Evolutionary conservation across 768 basidiomycete species (phyloP).

Genomic region (Lepiota venenata): DNA sequence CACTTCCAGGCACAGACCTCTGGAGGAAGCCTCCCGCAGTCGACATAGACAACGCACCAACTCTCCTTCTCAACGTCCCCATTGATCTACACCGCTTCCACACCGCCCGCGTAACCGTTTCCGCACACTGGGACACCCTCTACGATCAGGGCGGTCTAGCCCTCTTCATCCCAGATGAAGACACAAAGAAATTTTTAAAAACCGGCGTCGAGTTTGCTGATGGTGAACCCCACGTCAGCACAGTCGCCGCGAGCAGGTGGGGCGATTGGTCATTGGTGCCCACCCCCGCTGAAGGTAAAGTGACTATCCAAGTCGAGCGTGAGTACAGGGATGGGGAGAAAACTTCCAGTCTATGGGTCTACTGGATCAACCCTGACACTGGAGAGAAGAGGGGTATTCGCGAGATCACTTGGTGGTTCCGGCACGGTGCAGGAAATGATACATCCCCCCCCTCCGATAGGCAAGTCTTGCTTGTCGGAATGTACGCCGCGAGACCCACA

Average conservation of each 20-base stretch:
- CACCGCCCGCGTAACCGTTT: constrained; percentile 27
- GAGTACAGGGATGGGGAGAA: constrained; percentile 26
- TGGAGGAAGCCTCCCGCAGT: constrained; percentile 29
- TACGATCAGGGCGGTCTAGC: constrained; percentile 30
- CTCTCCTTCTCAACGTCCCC: constrained; percentile 23
- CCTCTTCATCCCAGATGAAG: constrained; percentile 30
- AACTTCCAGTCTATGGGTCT: constrained; percentile 24
- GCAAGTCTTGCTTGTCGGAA: constrained; percentile 21
- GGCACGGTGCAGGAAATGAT: constrained; percentile 17
- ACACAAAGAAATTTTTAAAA: constrained; percentile 29
- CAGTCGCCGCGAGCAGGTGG: constrained; percentile 28
- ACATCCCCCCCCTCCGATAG: no score
- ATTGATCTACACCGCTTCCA: constrained; percentile 28
- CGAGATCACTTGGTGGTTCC: constrained; percentile 31
- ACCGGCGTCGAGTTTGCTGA: constrained; percentile 29
- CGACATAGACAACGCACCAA: constrained; percentile 28
- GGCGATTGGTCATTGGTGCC: constrained; percentile 30
- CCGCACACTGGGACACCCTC: constrained; percentile 23
- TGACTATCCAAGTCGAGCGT: constrained; percentile 26
- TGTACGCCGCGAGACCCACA: constrained; percentile 26
- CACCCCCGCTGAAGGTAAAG: constrained; percentile 21
- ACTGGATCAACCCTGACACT: constrained; percentile 25
- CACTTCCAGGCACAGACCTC: constrained; percentile 26
- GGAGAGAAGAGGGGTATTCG: constrained; percentile 28
- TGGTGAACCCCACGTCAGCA: constrained; percentile 26